These are phyloP conservation scores for Mortierella sp. DNA, from an alignment of 371 early-diverging fungal species.

Conservation along the genomic window DNA sequence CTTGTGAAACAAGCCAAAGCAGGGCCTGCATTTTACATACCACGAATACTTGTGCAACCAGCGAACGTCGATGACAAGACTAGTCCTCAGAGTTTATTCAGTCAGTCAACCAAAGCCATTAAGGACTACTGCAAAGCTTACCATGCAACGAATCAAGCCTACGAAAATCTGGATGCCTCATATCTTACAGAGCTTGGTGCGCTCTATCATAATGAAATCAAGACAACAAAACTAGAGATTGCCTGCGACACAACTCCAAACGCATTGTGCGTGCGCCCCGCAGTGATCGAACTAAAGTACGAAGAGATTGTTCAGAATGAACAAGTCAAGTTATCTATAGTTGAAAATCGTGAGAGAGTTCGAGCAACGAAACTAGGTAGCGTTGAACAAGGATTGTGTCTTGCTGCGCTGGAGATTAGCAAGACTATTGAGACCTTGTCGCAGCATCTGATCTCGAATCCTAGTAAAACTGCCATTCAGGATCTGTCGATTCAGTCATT, in stretches of 20 bases:
- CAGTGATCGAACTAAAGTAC: conserved; percentile 44
- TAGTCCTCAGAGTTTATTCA: conserved; percentile 52
- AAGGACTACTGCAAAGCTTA: conserved; percentile 48
- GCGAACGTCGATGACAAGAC: conserved; percentile 18
- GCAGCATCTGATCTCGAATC: background rate
- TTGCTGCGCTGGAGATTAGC: conserved; percentile 30
- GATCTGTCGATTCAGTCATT: conserved; percentile 26
- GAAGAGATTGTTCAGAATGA: conserved; percentile 49
- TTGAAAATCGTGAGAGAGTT: conserved; percentile 46
- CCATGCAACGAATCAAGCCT: conserved; percentile 38
- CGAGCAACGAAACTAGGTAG: conserved; percentile 22
- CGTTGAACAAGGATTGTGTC: conserved; percentile 34
- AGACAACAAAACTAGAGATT: conserved; percentile 43
- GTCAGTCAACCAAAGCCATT: conserved; percentile 27
- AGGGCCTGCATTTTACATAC: conserved; percentile 38
- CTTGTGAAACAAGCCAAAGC: conserved; percentile 37
- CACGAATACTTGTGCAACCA: conserved; percentile 22
- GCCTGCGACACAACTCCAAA: conserved; percentile 57
- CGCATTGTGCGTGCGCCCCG: conserved; percentile 53
- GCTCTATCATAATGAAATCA: conserved; percentile 52
- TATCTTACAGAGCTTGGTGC: conserved; percentile 52
- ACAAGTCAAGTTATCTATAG: conserved; percentile 23
- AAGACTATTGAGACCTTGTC: conserved; percentile 19
- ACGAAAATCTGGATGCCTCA: conserved; percentile 43
- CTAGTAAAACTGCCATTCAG: background rate